A percentile compares a stretch with the other conserved stretches of the same genome.
These are phyloP conservation scores for Helianthus tuberosus DNA, from an alignment of 129 eudicot genomes.

Conservation along the genomic window DNA sequence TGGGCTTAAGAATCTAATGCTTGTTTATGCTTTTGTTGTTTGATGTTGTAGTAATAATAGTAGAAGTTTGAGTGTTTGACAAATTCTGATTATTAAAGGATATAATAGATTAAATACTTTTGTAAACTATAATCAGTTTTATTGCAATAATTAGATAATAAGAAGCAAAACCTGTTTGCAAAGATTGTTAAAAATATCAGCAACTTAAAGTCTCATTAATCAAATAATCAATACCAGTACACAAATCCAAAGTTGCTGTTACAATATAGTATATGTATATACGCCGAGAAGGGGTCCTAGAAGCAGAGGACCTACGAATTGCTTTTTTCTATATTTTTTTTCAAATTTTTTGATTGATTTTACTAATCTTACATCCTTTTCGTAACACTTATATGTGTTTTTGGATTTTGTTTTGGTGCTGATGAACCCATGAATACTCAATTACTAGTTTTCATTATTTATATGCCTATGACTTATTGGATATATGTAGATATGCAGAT, in stretches of 20 bases:
- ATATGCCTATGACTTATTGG: neutral
- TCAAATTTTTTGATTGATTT: neutral
- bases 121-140: neutral
- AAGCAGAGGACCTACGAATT: neutral
- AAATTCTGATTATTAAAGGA: neutral
- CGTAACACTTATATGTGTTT: neutral
- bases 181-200: neutral
- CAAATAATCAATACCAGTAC: neutral
- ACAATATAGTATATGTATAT: neutral
- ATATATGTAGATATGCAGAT: slow-evolving; percentile 55
- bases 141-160: neutral
- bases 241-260: neutral
- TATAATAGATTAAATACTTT: neutral
- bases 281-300: neutral
- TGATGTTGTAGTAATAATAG: neutral
- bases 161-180: no score
- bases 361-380: neutral
- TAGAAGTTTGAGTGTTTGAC: neutral
- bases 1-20: neutral
- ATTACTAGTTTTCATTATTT: slow-evolving; percentile 6
- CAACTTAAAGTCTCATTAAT: neutral
- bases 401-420: neutral
- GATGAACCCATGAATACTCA: neutral
- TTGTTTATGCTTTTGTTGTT: slow-evolving; percentile 1
- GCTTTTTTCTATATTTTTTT: no score